Evolutionary conservation across 2,329 filamentous ascomycete species (phyloP), one percentile per base, ranked within the genome.

Genomic region (Bimuria novae-zelandiae): DNA sequence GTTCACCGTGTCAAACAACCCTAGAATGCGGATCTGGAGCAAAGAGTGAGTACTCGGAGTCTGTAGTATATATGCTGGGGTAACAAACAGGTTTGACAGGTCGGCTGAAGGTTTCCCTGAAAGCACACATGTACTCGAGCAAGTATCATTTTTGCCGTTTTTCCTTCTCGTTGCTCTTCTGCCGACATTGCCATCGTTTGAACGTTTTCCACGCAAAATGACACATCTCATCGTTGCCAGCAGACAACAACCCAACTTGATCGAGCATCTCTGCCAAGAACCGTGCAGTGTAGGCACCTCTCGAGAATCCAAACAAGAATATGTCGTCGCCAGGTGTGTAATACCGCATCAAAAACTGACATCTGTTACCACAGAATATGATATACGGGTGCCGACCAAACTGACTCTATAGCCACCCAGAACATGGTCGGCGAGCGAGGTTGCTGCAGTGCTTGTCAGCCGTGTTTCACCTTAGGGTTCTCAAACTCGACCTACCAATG

Each of bases 171-270:
- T 63, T 71, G 5, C 62, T 56, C 22, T 78, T 75, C 8, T 79
- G 75, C 7, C 87, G 82, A 37, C 80, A 81, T 65, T 90, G 86
- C 87, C 87, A 91, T 67, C 87, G 84, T 7, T 86, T 82, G 64
- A 91, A 92, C 0, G 88, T 87, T 29, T 89, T 92, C 89, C 90
- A 94, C 0, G 89, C 90, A 68, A 95, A 95, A 3, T 82, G 80
- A 46, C 32, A 30, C 16, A 44, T 29, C 12, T 52, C 27, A 3
- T 41, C n/a, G 16, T 8, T 29, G 51, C 63, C 62, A 55, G 69
- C 68, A 11, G 87, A 88, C 12, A 95, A 79, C 0, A 95, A 79
- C 1, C 91, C 90, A 49, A 94, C 86, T 61, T 89, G 87, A 64
- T 94, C 89, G 6, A 94, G 80, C 90, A 93, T 93, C 67, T 94